Conservation (phyloP, 2,329 filamentous ascomycete genomes). For the Cryoendolithus antarcticus region DNA sequence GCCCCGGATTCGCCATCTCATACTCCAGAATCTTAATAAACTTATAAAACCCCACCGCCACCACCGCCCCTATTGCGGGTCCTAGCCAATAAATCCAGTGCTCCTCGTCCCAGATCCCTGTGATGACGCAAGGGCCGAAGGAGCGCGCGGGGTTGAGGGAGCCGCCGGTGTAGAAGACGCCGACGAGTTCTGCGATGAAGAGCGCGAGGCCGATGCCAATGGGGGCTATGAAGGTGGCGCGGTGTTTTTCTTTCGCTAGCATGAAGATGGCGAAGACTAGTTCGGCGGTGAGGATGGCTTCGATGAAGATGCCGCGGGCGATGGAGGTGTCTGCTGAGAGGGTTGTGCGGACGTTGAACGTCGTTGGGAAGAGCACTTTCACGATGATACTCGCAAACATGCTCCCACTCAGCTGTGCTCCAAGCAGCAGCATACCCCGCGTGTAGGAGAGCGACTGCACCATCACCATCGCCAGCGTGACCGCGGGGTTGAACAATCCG, state of each 20-base stretch:
- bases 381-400: conserved; percentile 49
- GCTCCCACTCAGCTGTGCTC: conserved; percentile 45
- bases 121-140: conserved; percentile 31
- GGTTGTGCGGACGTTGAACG: conserved; percentile 43
- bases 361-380: conserved; percentile 45
- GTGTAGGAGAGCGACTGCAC: conserved; percentile 44
- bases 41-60: conserved; percentile 37
- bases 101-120: conserved; percentile 24
- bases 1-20: conserved; percentile 38
- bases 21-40: conserved; percentile 39
- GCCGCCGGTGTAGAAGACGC: conserved; percentile 33
- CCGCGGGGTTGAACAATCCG: conserved; percentile 20
- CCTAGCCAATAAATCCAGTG: conserved; percentile 34
- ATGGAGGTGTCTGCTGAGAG: conserved; percentile 40
- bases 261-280: conserved; percentile 55
- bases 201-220: conserved; percentile 59
- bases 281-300: conserved; percentile 53
- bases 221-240: conserved; percentile 57
- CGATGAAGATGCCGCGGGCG: conserved; percentile 51
- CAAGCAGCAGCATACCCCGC: conserved; percentile 40
- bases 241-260: conserved; percentile 58
- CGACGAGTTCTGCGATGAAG: conserved; percentile 47
- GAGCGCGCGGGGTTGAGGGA: conserved; percentile 29
- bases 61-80: conserved; percentile 31
- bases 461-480: conserved; percentile 49